Conservation (phyloP, 768 basidiomycete genomes). For the Daedalea quercina region DNA sequence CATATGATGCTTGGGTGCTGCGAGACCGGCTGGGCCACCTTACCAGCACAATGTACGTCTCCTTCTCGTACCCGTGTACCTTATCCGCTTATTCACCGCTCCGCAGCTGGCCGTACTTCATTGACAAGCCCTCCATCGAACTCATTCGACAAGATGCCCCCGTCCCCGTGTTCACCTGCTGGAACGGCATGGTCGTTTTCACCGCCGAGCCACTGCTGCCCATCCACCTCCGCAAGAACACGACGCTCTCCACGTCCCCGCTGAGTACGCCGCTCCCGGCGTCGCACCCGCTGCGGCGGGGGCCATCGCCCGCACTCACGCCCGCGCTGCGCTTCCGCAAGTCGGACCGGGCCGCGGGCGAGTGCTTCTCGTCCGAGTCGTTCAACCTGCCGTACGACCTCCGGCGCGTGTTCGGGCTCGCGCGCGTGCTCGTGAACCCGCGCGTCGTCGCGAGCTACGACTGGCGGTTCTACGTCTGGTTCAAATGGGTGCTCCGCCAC, state of each 20-base stretch:
- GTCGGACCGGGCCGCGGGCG: constrained; percentile 18
- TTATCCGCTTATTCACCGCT: background rate
- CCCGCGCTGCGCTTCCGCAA: constrained; percentile 27
- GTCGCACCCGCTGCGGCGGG: constrained; percentile 25
- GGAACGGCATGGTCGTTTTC: constrained; percentile 40
- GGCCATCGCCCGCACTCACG: constrained; percentile 23
- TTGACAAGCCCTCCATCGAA: constrained; percentile 29
- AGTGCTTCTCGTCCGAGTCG: constrained; percentile 33
- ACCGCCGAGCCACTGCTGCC: constrained; percentile 35
- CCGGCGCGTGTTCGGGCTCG: constrained; percentile 30
- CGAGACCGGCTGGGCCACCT: constrained; percentile 29
- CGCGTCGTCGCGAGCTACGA: constrained; percentile 32
- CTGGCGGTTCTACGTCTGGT: constrained; percentile 23
- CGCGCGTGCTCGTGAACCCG: constrained; percentile 32
- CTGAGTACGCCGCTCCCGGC: constrained; percentile 21
- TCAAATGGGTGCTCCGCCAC: constrained; percentile 28
- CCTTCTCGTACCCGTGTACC: background rate
- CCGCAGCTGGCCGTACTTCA: constrained; percentile 35
- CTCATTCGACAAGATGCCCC: constrained; percentile 32
- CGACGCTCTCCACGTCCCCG: constrained; percentile 28
- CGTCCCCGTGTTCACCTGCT: constrained; percentile 38
- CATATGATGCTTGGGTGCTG: constrained; percentile 33
- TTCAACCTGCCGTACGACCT: constrained; percentile 38
- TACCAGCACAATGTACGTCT: constrained; percentile 3
- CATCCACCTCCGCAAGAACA: constrained; percentile 29